These are phyloP conservation scores for Tuber melanosporum DNA, from an alignment of 495 filamentous ascomycete genomes.

Conservation along the genomic window DNA sequence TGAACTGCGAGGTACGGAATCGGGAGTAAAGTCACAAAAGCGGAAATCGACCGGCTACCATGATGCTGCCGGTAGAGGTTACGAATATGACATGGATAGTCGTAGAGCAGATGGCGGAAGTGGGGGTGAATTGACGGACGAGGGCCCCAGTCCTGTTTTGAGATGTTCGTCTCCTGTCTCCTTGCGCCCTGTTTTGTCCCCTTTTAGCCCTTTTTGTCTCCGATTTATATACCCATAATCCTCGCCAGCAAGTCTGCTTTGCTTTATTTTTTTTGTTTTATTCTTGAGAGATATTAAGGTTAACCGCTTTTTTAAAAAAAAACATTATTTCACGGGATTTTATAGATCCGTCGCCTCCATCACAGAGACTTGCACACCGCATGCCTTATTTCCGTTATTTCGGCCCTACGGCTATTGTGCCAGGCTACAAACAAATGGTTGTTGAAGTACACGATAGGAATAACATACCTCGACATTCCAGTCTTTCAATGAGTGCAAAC, in stretches of 20 bases:
- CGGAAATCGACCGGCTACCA: conserved; percentile 29
- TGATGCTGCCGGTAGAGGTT: conserved; percentile 17
- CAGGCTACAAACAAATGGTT: conserved; percentile 89
- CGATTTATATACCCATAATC: conserved; percentile 29
- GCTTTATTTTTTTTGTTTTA: conserved; percentile 7
- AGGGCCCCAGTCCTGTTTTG: conserved; percentile 24
- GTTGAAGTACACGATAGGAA: conserved; percentile 58
- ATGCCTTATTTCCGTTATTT: conserved; percentile 86
- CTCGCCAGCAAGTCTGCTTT: conserved; percentile 8
- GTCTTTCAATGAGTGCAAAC: conserved; percentile 25
- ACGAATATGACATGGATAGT: conserved; percentile 13
- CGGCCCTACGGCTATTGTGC: conserved; percentile 80
- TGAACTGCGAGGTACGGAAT: conserved; percentile 15
- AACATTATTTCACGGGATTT: neutral
- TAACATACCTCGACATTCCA: conserved; percentile 27
- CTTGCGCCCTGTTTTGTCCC: conserved; percentile 15
- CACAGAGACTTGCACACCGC: conserved; percentile 44
- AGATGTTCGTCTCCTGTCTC: conserved; percentile 36
- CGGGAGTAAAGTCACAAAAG: conserved; percentile 25
- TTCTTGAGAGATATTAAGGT: conserved; percentile 16
- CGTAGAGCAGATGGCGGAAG: conserved; percentile 15
- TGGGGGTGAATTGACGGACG: conserved; percentile 22
- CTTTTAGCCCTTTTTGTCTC: conserved; percentile 14
- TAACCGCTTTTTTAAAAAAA: conserved; percentile 23
- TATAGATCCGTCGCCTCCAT: conserved; percentile 31